phyloP scores from a whole-genome alignment of 768 basidiomycete species.

The Lentinus brumalis region DNA sequence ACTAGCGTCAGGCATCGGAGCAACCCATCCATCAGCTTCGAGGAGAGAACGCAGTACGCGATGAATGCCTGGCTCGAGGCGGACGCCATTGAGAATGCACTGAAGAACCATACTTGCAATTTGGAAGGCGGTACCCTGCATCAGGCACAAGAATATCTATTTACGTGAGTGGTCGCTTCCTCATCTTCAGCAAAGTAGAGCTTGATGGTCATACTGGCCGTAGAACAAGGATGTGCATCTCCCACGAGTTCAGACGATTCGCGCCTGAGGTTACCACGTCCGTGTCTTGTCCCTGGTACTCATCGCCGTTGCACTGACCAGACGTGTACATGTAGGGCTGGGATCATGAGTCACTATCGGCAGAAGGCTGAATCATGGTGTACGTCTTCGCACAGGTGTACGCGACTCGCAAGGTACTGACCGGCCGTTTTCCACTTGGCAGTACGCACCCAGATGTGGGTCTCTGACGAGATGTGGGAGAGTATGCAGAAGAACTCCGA shows the following conservation, averaged over 20 bases:
- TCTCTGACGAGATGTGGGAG: slow-evolving; percentile 59
- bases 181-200: neutral
- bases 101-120: slow-evolving; percentile 64
- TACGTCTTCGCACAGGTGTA: slow-evolving; percentile 5
- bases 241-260: slow-evolving; percentile 65
- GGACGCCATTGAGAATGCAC: slow-evolving; percentile 59
- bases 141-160: slow-evolving; percentile 70
- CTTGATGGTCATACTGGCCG: neutral
- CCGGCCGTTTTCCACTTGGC: neutral
- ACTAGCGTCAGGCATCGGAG: slow-evolving; percentile 62
- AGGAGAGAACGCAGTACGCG: slow-evolving; percentile 61
- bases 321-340: slow-evolving; percentile 11
- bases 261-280: slow-evolving; percentile 60
- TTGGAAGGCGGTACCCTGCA: slow-evolving; percentile 68
- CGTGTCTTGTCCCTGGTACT: slow-evolving; percentile 23
- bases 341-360: slow-evolving; percentile 20
- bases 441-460: slow-evolving; percentile 62
- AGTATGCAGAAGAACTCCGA: slow-evolving; percentile 48
- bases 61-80: slow-evolving; percentile 71
- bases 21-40: slow-evolving; percentile 42
- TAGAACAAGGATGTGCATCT: slow-evolving; percentile 69
- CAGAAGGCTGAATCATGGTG: slow-evolving; percentile 29
- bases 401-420: neutral
- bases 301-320: neutral
- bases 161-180: slow-evolving; percentile 54